Percentiles rank a stretch among this genome's conserved stretches.
These are phyloP conservation scores for Lolium perenne DNA, from an alignment of 176 grass and related monocot species.

Conservation along the genomic window DNA sequence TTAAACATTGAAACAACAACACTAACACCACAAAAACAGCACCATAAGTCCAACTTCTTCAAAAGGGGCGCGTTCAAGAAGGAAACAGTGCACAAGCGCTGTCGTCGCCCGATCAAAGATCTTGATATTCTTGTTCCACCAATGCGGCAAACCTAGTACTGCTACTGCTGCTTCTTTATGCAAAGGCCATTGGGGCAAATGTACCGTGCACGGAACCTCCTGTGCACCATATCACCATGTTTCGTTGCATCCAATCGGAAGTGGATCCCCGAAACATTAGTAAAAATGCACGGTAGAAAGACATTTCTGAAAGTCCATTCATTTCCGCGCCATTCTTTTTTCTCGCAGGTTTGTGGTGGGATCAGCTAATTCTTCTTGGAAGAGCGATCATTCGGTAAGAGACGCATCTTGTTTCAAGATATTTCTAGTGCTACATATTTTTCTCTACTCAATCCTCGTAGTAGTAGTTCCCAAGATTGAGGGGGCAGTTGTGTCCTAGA, in stretches of 20 bases:
- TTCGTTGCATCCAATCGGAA: too few species aligned
- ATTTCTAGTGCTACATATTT: not conserved
- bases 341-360: slow-evolving; percentile 61
- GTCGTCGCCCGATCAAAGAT: too few species aligned
- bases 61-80: too few species aligned
- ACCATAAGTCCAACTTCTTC: too few species aligned
- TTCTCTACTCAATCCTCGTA: not conserved
- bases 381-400: slow-evolving; percentile 56
- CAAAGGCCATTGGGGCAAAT: not conserved
- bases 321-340: not conserved
- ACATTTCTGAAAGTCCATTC: not conserved
- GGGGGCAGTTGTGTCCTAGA: slow-evolving; percentile 9
- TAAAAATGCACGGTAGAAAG: too few species aligned
- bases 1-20: too few species aligned
- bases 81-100: too few species aligned
- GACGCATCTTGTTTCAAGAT: not conserved
- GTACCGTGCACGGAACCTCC: too few species aligned
- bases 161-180: not conserved
- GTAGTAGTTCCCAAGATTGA: not conserved
- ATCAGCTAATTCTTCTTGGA: slow-evolving; percentile 59
- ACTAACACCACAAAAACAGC: too few species aligned
- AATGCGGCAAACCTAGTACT: slow-evolving; percentile 29
- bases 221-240: too few species aligned
- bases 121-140: not conserved
- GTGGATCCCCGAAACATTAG: too few species aligned